Conservation (phyloP, 768 basidiomycete species). For the Sutorius australiensis region DNA sequence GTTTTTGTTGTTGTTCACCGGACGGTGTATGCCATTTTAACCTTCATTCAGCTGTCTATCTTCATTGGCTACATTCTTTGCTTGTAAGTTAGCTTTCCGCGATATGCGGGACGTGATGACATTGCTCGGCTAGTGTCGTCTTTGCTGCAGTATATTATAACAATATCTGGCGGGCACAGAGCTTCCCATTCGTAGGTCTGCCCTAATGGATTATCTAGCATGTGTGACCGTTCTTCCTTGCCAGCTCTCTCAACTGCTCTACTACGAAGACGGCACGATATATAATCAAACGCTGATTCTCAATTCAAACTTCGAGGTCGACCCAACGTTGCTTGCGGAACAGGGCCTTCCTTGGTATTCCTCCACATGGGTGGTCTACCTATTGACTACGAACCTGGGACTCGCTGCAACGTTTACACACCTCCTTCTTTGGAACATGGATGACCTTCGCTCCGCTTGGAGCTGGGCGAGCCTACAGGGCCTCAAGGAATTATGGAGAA, state of each 20-base stretch:
- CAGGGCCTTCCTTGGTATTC: conserved; percentile 35
- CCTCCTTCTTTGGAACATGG: conserved; percentile 49
- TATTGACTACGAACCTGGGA: conserved; percentile 22
- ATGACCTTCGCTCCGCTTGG: conserved; percentile 48
- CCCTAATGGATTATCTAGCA: conserved; percentile 6
- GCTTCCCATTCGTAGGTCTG: conserved; percentile 55
- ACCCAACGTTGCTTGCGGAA: conserved; percentile 43
- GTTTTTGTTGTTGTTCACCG: not conserved
- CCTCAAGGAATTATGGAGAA: conserved; percentile 24
- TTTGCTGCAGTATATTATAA: conserved; percentile 39
- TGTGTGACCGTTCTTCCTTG: conserved; percentile 3
- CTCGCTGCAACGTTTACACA: conserved; percentile 50
- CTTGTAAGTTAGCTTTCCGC: conserved; percentile 37
- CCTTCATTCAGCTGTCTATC: conserved; percentile 34
- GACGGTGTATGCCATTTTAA: not conserved
- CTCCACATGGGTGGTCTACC: conserved; percentile 20
- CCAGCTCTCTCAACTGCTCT: conserved; percentile 46
- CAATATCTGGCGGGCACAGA: conserved; percentile 56
- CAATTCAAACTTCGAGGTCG: conserved; percentile 48
- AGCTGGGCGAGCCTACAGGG: conserved; percentile 37
- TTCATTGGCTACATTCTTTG: conserved; percentile 52
- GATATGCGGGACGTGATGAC: not conserved
- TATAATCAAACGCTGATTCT: conserved; percentile 56
- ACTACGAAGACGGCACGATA: conserved; percentile 47
- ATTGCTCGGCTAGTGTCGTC: conserved; percentile 30